Conservation (phyloP, 768 basidiomycete species). For the Termitomyces eurrhizus region DNA sequence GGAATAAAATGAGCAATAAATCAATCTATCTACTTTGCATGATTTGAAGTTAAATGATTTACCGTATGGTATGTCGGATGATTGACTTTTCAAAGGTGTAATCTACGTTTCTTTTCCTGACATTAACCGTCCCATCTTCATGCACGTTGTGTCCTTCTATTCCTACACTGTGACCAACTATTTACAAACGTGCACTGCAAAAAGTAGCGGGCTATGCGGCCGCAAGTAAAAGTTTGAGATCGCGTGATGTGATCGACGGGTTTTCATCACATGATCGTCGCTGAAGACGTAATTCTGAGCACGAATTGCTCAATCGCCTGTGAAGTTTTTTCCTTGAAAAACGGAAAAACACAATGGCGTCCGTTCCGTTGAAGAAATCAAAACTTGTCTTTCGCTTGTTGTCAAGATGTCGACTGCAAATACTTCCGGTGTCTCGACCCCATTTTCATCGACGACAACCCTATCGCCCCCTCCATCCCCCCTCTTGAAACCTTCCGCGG, state of each 20-base stretch:
- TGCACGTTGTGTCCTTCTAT: no score
- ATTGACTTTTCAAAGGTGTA: no score
- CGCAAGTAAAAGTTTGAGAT: no score
- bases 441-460: conserved; percentile 36
- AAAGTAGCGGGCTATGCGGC: no score
- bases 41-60: no score
- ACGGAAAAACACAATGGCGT: conserved; percentile 10
- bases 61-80: no score
- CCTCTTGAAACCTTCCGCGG: conserved; percentile 20
- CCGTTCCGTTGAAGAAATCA: background rate
- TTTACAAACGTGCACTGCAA: no score
- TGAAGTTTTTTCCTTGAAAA: conserved; percentile 14
- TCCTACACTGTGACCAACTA: no score
- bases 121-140: no score
- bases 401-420: conserved; percentile 15
- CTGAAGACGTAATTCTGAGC: conserved; percentile 41
- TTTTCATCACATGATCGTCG: conserved; percentile 14
- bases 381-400: background rate
- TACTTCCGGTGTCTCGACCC: conserved; percentile 35
- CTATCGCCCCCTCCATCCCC: conserved; percentile 36
- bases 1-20: no score
- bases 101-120: no score
- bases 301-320: conserved; percentile 31
- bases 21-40: no score
- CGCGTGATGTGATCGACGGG: background rate